These are phyloP conservation scores for Astrothelium subdiscretum DNA, from an alignment of 495 filamentous ascomycete genomes.

Conservation along the genomic window DNA sequence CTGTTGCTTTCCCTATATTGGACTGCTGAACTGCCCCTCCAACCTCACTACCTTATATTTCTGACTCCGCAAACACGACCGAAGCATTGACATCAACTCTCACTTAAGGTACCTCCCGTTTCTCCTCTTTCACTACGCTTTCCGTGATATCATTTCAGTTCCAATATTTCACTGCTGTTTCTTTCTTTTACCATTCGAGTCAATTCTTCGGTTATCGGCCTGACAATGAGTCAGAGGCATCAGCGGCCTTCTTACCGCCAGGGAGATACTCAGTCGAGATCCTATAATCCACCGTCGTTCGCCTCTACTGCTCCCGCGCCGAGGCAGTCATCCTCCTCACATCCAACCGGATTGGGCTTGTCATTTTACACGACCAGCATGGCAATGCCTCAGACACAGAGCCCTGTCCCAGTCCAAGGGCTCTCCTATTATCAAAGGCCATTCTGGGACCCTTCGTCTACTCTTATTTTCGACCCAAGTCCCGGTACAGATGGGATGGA, in stretches of 20 bases:
- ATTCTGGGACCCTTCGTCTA: background rate
- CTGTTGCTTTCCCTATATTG: background rate
- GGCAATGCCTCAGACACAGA: background rate
- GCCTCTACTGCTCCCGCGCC: background rate
- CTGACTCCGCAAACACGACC: background rate
- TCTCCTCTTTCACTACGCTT: background rate
- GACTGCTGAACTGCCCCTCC: background rate
- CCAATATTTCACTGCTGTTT: background rate
- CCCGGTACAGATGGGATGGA: background rate
- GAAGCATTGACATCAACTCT: background rate
- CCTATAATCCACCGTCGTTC: background rate
- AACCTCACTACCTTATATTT: constrained; percentile 4
- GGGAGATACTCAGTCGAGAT: background rate
- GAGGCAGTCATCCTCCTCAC: background rate
- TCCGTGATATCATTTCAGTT: background rate
- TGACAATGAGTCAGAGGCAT: background rate
- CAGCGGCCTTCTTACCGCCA: background rate
- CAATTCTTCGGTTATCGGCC: background rate
- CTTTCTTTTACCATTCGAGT: background rate
- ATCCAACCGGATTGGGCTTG: background rate
- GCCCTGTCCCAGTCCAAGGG: background rate
- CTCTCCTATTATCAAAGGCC: background rate
- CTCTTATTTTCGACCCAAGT: background rate
- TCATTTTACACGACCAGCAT: background rate
- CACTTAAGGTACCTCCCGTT: background rate